Evolutionary conservation across 2,329 filamentous ascomycete species (phyloP), one percentile per base, ranked within the genome.

Genomic region (Metarhizium sp.): DNA sequence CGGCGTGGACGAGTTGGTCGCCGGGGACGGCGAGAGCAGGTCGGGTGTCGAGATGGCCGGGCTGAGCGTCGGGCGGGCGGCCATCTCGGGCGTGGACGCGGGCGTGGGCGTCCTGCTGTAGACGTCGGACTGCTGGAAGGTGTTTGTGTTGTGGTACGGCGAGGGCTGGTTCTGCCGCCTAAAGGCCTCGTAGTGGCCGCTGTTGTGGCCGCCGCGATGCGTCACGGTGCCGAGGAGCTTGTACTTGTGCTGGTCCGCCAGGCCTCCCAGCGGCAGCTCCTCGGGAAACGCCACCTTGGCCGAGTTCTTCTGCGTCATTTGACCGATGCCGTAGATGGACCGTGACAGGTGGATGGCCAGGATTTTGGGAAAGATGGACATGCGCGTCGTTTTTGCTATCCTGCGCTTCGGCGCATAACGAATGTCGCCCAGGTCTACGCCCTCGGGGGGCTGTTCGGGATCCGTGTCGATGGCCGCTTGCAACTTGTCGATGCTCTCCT

Each of bases 131-230:
- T 80, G 79, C 58, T 88, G 86, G 70, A 95, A 92, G 0, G 84
- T 85, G 61, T 88, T 86, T 0, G 88, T 84, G 7, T 92, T 96
- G 1, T 90, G 88, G 67, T 85, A 97, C 0, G 92, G 92, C 3
- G 87, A 75, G 52, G 86, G 83, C 8, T 90, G 73, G 57, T 89
- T 87, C 70, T 97, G 94, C 42, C 94, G 82, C 38, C 94, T 82
- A 70, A 97, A 97, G 1, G 91, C 92, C 69, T 99, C 94, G 73
- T 99, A 99, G 67, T 99, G 94, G 1, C 94, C 94, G 64, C 91
- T 96, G 66, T 96, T 87, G 68, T 99, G 94, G 59, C 89, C 95
- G 42, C 94, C 94, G 65, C 95, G 95, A 68, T 99, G 94, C 25
- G 90, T 95, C 40, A 99, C 90, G 40, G 95, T 82, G 13, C 87